These are phyloP conservation scores for Aechmea fasciata DNA, from an alignment of 176 grass and related monocot genomes.

Conservation along the genomic window DNA sequence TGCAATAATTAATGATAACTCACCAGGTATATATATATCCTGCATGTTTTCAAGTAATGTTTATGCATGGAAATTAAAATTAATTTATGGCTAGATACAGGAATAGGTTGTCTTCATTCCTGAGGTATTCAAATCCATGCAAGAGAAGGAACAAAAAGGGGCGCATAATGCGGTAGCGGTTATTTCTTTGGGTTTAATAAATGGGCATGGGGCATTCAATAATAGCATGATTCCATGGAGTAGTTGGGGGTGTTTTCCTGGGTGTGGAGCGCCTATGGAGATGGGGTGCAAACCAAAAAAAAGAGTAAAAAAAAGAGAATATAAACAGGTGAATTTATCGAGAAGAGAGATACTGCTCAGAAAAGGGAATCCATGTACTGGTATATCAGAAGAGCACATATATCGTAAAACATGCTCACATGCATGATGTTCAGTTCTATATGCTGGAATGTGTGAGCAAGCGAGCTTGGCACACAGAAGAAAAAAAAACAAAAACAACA, in stretches of 20 bases:
- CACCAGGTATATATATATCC: not conserved
- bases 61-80: not conserved
- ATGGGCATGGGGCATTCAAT: not conserved
- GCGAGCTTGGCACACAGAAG: not conserved
- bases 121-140: not conserved
- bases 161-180: slow-evolving; percentile 1
- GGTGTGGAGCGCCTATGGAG: not conserved
- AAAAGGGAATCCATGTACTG: slow-evolving; percentile 10
- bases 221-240: slow-evolving; percentile 6
- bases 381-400: slow-evolving; percentile 1
- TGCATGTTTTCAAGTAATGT: not conserved
- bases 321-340: slow-evolving; percentile 5
- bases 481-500: not conserved
- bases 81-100: not conserved
- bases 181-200: not conserved
- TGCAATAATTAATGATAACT: not conserved
- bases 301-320: not conserved
- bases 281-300: not conserved
- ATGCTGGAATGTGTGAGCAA: not conserved
- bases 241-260: not conserved
- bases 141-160: slow-evolving; percentile 19
- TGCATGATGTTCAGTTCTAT: not conserved
- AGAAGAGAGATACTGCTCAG: not conserved
- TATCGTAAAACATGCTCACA: slow-evolving; percentile 10
- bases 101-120: not conserved